phyloP scores from a whole-genome alignment of 2,329 filamentous ascomycete species.

The Fusarium equiseti region DNA sequence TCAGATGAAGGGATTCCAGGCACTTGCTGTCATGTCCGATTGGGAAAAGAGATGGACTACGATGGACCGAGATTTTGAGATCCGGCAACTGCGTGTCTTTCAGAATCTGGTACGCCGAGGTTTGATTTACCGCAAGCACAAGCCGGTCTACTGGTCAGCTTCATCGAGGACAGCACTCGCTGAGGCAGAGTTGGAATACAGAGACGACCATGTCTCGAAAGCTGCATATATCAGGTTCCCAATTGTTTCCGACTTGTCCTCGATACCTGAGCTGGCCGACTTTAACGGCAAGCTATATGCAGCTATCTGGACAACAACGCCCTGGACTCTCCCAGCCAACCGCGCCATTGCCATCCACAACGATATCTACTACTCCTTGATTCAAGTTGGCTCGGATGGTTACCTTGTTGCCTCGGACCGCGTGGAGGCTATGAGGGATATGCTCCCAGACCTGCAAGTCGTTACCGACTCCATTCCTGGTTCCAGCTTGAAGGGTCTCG shows the following conservation, averaged over 20 bases:
- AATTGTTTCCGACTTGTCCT: constrained; percentile 60
- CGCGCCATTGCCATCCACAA: constrained; percentile 85
- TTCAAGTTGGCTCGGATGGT: constrained; percentile 68
- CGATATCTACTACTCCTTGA: constrained; percentile 78
- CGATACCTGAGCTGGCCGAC: constrained; percentile 52
- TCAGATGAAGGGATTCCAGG: constrained; percentile 79
- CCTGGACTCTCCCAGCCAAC: constrained; percentile 96
- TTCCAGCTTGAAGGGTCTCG: constrained; percentile 71
- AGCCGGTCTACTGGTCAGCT: constrained; percentile 89
- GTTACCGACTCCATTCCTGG: constrained; percentile 71
- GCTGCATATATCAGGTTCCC: constrained; percentile 86
- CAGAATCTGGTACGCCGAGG: constrained; percentile 78
- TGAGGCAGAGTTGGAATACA: constrained; percentile 87
- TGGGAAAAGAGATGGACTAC: constrained; percentile 84
- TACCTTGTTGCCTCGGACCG: constrained; percentile 80
- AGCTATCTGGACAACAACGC: constrained; percentile 99
- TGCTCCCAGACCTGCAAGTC: constrained; percentile 64
- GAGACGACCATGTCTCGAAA: constrained; percentile 77
- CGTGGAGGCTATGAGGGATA: constrained; percentile 67
- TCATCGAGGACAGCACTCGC: constrained; percentile 83
- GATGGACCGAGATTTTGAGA: constrained; percentile 81
- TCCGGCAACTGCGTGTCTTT: constrained; percentile 80
- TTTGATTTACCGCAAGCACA: constrained; percentile 81
- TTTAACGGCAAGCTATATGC: constrained; percentile 71
- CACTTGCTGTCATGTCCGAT: constrained; percentile 83